Evolutionary conservation across 164 flowering plant genomes (phyloP), one percentile per base, ranked within the genome.

Genomic region (Santalum album): DNA sequence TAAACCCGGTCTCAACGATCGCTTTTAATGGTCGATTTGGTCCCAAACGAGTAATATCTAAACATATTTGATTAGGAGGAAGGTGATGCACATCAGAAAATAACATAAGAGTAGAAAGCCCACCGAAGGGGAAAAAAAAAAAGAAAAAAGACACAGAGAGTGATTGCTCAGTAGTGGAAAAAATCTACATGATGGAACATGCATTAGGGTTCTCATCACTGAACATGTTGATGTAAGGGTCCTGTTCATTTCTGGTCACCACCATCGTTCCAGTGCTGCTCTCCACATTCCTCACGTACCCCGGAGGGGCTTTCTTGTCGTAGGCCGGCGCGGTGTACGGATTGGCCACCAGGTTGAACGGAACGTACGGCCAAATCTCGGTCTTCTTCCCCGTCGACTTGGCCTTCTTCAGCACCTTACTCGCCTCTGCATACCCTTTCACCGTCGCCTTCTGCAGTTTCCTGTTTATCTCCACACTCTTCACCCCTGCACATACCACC

Each of bases 161-260:
- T n/a, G n/a, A n/a, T 21, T 25, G 7, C 46, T 27, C 54, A 22
- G 2, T n/a, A n/a, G n/a, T n/a, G n/a, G n/a, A n/a, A 3, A 29
- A 29, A 29, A 34, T 27, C 54, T 73, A 85, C 92, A 82, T 82
- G 49, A 82, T 65, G 45, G 77, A 72, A 55, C 88, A 82, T 0
- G 88, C 88, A 72, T 79, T 79, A 11, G 85, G 79, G 53, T 83
- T 81, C 27, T 83, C 90, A 66, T 83, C 90, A 57, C 86, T 83
- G 70, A 83, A 83, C 75, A 79, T 66, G 23, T 69, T 59, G 50
- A 52, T 69, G 65, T 77, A 79, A 25, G 76, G 81, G 43, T 75
- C 81, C 25, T 38, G 16, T 9, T 77, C 79, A 51, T 49, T 60
- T 57, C 40, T 65, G 21, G 69, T 48, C 7, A 69, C 57, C 16